Evolutionary conservation across 768 basidiomycete species (phyloP).

Genomic region (Pleurotus tuber-regium): DNA sequence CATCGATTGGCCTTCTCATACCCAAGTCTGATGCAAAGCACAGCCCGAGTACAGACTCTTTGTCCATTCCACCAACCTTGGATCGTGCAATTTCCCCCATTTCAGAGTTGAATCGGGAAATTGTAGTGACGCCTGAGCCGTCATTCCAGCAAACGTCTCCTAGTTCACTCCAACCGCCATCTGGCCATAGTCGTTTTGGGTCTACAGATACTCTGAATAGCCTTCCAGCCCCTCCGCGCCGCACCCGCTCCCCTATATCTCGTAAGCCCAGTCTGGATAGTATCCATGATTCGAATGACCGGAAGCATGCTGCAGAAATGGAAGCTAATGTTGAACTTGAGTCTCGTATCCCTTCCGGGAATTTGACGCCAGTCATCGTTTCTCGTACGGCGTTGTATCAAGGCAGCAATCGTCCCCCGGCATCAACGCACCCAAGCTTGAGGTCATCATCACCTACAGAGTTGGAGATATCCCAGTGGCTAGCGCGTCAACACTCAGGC

Average conservation of each 20-base stretch:
- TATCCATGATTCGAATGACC: neutral
- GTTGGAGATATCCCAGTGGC: neutral
- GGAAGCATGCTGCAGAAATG: neutral
- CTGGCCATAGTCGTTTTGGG: conserved; percentile 21
- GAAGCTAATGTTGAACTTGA: neutral
- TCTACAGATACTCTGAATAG: conserved; percentile 24
- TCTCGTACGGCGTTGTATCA: neutral
- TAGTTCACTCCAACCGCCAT: conserved; percentile 7
- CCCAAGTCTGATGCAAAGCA: neutral
- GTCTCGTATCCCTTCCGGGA: neutral
- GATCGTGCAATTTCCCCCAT: conserved; percentile 14
- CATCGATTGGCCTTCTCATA: conserved; percentile 1
- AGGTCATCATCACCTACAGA: neutral
- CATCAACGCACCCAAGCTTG: neutral
- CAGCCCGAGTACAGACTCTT: neutral
- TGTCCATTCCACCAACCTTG: neutral
- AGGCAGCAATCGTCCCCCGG: neutral
- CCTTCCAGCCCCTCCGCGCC: conserved; percentile 37
- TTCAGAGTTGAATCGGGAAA: conserved; percentile 8
- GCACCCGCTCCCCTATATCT: conserved; percentile 21
- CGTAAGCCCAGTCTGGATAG: conserved; percentile 15
- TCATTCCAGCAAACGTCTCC: neutral
- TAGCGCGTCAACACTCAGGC: neutral
- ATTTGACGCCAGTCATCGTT: neutral
- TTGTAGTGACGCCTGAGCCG: neutral